phyloP scores from a whole-genome alignment of 1,139 yeast species.

The Candida neerlandica region DNA sequence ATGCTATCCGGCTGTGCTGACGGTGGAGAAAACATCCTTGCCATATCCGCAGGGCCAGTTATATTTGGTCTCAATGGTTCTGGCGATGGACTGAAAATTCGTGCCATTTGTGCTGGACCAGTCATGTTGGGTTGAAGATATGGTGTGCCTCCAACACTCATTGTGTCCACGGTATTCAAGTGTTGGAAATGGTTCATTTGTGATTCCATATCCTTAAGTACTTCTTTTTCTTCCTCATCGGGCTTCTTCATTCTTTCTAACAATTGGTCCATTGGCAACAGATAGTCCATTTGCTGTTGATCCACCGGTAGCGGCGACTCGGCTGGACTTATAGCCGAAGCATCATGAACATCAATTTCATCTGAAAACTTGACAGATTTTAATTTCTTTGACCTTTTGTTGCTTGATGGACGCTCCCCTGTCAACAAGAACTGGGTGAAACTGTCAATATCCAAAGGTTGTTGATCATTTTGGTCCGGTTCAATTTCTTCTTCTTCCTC shows the following conservation, averaged over 20 bases:
- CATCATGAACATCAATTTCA: slow-evolving; percentile 48
- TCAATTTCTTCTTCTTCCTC: slow-evolving; percentile 41
- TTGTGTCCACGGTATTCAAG: slow-evolving; percentile 64
- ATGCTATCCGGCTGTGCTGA: slow-evolving; percentile 14
- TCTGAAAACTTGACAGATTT: slow-evolving; percentile 76
- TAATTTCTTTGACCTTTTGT: slow-evolving; percentile 37
- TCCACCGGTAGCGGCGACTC: slow-evolving; percentile 27
- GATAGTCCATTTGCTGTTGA: slow-evolving; percentile 47
- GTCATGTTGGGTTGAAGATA: slow-evolving; percentile 53
- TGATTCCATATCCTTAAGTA: slow-evolving; percentile 65
- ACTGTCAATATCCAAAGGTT: slow-evolving; percentile 65
- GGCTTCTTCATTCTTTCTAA: slow-evolving; percentile 45
- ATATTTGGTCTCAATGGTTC: slow-evolving; percentile 39
- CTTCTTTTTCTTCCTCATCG: slow-evolving; percentile 60
- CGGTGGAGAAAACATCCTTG: slow-evolving; percentile 31
- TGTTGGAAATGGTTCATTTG: slow-evolving; percentile 68
- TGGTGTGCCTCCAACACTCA: slow-evolving; percentile 60
- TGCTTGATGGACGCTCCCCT: slow-evolving; percentile 62
- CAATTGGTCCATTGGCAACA: slow-evolving; percentile 76
- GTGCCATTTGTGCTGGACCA: slow-evolving; percentile 52
- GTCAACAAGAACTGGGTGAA: slow-evolving; percentile 75
- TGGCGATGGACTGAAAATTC: slow-evolving; percentile 26
- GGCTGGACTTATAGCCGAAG: slow-evolving; percentile 25
- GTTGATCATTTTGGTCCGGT: slow-evolving; percentile 21
- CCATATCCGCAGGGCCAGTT: slow-evolving; percentile 45